These are phyloP conservation scores for Ascochyta lentis DNA, from an alignment of 2,329 filamentous ascomycete genomes.

Conservation along the genomic window DNA sequence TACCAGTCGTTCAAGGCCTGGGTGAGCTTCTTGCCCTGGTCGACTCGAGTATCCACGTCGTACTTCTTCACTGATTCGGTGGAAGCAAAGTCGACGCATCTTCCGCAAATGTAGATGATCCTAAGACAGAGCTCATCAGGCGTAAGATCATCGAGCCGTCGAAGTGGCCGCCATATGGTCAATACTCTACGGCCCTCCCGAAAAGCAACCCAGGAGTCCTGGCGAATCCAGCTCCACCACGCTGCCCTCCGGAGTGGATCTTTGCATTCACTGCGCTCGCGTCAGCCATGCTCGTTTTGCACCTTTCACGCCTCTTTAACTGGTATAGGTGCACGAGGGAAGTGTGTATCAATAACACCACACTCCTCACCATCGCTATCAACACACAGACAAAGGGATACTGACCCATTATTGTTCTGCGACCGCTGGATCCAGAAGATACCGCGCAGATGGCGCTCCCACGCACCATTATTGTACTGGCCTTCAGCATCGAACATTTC, in stretches of 20 bases:
- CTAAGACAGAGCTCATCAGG: constrained; percentile 62
- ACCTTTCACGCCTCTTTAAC: no score
- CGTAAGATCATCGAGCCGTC: constrained; percentile 56
- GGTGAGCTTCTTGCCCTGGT: constrained; percentile 55
- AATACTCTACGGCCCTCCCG: constrained; percentile 63
- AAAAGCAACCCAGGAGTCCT: constrained; percentile 71
- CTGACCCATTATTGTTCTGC: constrained; percentile 61
- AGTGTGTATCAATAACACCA: not conserved
- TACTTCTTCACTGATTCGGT: constrained; percentile 53
- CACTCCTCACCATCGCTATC: not conserved
- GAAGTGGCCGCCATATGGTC: constrained; percentile 65
- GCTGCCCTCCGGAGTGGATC: constrained; percentile 64
- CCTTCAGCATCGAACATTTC: constrained; percentile 69
- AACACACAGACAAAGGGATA: not conserved
- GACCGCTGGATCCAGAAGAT: constrained; percentile 72
- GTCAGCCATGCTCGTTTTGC: not conserved
- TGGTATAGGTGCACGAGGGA: no score
- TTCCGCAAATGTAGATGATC: constrained; percentile 62
- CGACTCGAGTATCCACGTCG: constrained; percentile 54
- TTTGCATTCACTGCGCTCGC: constrained; percentile 52
- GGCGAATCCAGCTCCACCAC: constrained; percentile 72
- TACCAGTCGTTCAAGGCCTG: constrained; percentile 61
- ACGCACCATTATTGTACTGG: constrained; percentile 52
- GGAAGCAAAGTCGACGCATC: constrained; percentile 65
- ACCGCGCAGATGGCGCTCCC: constrained; percentile 69